A percentile compares a stretch with the other conserved stretches of the same genome.
Evolutionary conservation across 306 rosid genomes (phyloP).

Genomic region (Ammopiptanthus mongolicus): DNA sequence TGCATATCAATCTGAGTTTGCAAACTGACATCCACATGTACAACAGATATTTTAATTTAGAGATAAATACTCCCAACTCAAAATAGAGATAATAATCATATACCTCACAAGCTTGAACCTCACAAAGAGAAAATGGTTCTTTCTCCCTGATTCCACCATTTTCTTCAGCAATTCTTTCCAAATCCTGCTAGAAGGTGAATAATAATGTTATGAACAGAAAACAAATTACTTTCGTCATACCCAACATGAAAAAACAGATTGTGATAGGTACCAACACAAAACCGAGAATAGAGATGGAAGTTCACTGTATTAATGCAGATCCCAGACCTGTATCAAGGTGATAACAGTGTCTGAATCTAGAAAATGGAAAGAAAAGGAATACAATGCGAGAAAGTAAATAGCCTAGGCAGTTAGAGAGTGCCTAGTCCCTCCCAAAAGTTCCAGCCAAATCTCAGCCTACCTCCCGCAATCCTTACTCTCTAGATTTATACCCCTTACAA

Average conservation of each 20-base stretch:
- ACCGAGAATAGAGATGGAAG: too few species aligned
- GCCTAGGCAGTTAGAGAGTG: too few species aligned
- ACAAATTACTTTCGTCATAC: neutral
- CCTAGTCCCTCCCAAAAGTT: too few species aligned
- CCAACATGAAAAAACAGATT: constrained; percentile 17
- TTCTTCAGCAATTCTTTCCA: constrained; percentile 59
- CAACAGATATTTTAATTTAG: neutral
- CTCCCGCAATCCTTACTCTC: too few species aligned
- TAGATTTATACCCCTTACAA: too few species aligned
- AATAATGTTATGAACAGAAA: neutral
- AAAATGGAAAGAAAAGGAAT: too few species aligned
- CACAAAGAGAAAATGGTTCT: constrained; percentile 82
- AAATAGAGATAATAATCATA: constrained; percentile 2
- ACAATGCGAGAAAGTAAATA: too few species aligned
- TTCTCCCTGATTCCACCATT: constrained; percentile 62
- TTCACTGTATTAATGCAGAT: too few species aligned
- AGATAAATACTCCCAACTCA: neutral
- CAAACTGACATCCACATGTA: neutral
- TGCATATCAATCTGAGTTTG: constrained; percentile 17
- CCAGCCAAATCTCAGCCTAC: too few species aligned
- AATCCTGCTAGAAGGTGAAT: constrained; percentile 50
- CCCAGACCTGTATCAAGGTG: too few species aligned
- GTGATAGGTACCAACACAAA: too few species aligned
- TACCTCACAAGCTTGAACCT: constrained; percentile 63
- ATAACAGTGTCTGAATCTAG: too few species aligned